Percentiles rank a stretch among this genome's conserved stretches.
Evolutionary conservation across 2,329 filamentous ascomycete genomes (phyloP).

Genomic region (Fusarium nurragi): DNA sequence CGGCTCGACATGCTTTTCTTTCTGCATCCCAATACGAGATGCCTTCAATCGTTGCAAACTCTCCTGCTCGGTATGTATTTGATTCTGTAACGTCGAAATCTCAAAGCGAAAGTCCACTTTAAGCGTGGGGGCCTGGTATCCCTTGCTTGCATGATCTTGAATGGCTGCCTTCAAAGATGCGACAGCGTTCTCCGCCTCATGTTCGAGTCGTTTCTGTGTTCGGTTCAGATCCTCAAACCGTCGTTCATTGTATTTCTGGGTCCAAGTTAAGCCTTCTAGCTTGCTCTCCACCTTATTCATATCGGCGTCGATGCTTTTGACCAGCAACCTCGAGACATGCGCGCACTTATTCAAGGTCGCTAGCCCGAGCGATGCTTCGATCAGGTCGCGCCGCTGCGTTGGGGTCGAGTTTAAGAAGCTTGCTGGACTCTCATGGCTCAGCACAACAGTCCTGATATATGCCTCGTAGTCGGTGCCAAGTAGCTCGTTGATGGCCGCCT

Average conservation of each 20-base stretch:
- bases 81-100: conserved; percentile 6
- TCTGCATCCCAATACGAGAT: neutral
- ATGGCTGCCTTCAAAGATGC: neutral
- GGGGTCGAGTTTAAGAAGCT: conserved; percentile 31
- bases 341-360: conserved; percentile 28
- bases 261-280: neutral
- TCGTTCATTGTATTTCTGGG: neutral
- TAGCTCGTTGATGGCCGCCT: conserved; percentile 30
- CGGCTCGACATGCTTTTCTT: neutral
- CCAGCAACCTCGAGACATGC: conserved; percentile 2
- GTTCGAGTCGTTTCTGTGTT: neutral
- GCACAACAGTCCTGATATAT: conserved; percentile 29
- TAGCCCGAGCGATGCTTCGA: conserved; percentile 33
- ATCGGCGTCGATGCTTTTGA: conserved; percentile 10
- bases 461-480: conserved; percentile 32
- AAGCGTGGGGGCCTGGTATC: neutral
- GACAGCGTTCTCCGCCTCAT: neutral
- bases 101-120: neutral
- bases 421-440: conserved; percentile 33
- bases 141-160: neutral
- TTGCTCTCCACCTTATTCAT: neutral
- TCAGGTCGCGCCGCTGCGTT: conserved; percentile 17
- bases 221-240: neutral
- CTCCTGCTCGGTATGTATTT: neutral
- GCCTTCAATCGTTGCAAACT: conserved; percentile 1